Evolutionary conservation across 768 basidiomycete genomes (phyloP).

Genomic region (Nidularia sp.): DNA sequence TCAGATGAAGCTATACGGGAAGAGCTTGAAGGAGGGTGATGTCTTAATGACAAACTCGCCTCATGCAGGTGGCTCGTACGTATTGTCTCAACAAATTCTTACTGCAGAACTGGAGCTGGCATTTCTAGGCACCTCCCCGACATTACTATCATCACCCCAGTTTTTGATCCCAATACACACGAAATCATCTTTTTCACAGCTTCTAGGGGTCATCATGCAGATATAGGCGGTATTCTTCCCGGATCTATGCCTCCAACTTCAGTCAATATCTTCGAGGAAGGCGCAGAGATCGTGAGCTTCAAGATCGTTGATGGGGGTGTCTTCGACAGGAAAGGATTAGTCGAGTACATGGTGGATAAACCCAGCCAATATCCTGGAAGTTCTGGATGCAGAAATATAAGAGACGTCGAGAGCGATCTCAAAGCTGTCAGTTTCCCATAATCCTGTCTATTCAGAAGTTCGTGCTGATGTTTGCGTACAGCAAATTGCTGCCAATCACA

Average conservation of each 20-base stretch:
- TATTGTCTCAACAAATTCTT: conserved; percentile 12
- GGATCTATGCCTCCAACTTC: conserved; percentile 96
- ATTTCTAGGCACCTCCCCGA: conserved; percentile 50
- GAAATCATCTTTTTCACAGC: conserved; percentile 93
- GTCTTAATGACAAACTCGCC: conserved; percentile 93
- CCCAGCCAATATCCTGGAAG: conserved; percentile 81
- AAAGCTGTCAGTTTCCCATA: conserved; percentile 61
- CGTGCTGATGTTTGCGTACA: conserved; percentile 18
- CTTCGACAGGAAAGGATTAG: conserved; percentile 72
- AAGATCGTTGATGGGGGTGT: conserved; percentile 83
- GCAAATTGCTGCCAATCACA: conserved; percentile 95
- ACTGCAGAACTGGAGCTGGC: background rate
- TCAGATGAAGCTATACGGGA: conserved; percentile 76
- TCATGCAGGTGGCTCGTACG: conserved; percentile 83
- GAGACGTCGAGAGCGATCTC: conserved; percentile 88
- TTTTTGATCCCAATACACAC: conserved; percentile 61
- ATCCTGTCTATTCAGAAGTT: conserved; percentile 1
- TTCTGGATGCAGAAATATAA: conserved; percentile 82
- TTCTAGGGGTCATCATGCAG: conserved; percentile 91
- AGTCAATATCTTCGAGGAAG: conserved; percentile 89
- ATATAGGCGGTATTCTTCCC: conserved; percentile 89
- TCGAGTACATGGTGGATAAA: conserved; percentile 77
- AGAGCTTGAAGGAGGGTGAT: conserved; percentile 80
- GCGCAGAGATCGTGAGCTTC: conserved; percentile 87
- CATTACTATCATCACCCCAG: conserved; percentile 92